Base-by-base conservation (phyloP, 176 grass and related monocot genomes). In the Chloris gayana region DNA sequence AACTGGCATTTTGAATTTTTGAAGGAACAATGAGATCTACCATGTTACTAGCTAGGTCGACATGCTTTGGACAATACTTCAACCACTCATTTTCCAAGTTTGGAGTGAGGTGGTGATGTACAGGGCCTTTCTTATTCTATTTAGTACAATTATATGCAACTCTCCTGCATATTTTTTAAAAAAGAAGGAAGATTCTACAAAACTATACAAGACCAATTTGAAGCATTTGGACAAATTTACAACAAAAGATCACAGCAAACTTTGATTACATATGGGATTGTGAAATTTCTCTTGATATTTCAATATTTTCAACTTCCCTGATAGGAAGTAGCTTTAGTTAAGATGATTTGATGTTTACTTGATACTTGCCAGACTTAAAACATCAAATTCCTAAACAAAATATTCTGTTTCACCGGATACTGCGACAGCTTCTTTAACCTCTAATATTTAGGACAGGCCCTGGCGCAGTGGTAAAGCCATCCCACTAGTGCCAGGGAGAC, bases 321-420 rank as follows among this genome's bases (percentile, higher is more conserved):
- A 35, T 60, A 19, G 68, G 74, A 75, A 66, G 26, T 13, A 75
- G 63, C 19, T 59, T 49, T 68, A 56, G 59, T 33, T 64, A 82
- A 37, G n/a, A 26, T 58, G 35, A 33, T 38, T 58, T 25, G 27
- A 45, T 42, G 11, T 67, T 67, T 80, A 74, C 17, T 58, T 74
- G 37, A 80, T n/a, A 67, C 8, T 39, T 47, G 41, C 2, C 30
- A 67, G 66, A 59, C 17, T 67, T 73, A 75, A 67, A 46, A 45
- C 58, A 78, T 70, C 15, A 15, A 53, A 68, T 21, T 75, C 45
- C 63, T 74, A n/a, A 38, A 69, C 13, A 61, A 61, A 74, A 69
- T n/a, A 29, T 12, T 9, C 3, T 68, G 47, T 51, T 74, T 73
- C 50, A 7, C 15, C n/a, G 35, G 22, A 54, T 58, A 39, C 64